Evolutionary conservation across 371 early-diverging fungal genomes (phyloP).

Genomic region (Mucor saturninus): DNA sequence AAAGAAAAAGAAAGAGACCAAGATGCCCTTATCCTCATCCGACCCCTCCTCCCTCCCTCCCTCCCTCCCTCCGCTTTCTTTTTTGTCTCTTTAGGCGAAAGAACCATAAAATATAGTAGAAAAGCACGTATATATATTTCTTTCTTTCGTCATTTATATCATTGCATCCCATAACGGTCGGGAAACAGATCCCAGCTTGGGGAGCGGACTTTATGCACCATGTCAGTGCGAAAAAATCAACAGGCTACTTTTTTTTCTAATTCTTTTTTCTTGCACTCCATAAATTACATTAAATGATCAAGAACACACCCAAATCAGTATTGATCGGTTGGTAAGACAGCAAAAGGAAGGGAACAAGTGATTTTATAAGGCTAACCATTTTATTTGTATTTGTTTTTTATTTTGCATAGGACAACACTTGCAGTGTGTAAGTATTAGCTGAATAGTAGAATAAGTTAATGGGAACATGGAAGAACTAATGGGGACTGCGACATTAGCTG

Average conservation of each 20-base stretch:
- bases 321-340: conserved; percentile 26
- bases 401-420: conserved; percentile 21
- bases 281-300: conserved; percentile 6
- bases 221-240: neutral
- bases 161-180: too few relatives aligned
- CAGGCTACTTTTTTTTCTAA: neutral
- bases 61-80: too few relatives aligned
- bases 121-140: too few relatives aligned
- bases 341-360: neutral
- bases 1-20: too few relatives aligned
- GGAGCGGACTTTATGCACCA: conserved; percentile 1
- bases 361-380: neutral
- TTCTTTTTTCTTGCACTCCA: neutral
- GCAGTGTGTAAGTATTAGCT: conserved; percentile 23
- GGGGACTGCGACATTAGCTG: conserved; percentile 10
- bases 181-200: too few relatives aligned
- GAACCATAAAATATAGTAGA: too few relatives aligned
- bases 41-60: too few relatives aligned
- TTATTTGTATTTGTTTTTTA: neutral
- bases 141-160: too few relatives aligned
- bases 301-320: conserved; percentile 30
- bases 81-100: too few relatives aligned
- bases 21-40: too few relatives aligned
- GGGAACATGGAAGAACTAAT: neutral
- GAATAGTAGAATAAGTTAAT: neutral